phyloP scores from a whole-genome alignment of 768 basidiomycete species.

The Suillus weaverae region DNA sequence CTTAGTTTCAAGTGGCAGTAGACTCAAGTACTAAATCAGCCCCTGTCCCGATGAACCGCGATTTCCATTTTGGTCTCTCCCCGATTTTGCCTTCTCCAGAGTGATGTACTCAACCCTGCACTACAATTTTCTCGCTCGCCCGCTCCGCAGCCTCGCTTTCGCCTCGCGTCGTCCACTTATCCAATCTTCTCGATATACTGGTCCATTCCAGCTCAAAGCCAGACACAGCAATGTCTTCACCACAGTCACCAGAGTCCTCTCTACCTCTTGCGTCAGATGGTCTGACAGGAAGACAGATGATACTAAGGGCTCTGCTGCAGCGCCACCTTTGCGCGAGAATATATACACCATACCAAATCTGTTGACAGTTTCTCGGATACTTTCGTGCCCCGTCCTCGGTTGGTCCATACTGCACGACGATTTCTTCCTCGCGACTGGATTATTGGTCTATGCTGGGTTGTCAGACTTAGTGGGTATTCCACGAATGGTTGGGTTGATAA shows the following conservation, averaged over 20 bases:
- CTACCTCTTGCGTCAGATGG: slow-evolving; percentile 1
- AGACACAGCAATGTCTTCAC: not conserved
- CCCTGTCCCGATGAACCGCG: not conserved
- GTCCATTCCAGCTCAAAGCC: not conserved
- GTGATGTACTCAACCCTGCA: not conserved
- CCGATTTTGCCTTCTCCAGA: not conserved
- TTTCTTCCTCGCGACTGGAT: slow-evolving; percentile 74
- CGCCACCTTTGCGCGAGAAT: slow-evolving; percentile 64
- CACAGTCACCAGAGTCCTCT: not conserved
- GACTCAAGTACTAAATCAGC: not conserved
- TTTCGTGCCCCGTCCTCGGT: slow-evolving; percentile 88
- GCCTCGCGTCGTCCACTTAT: not conserved
- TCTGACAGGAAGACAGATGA: slow-evolving; percentile 10
- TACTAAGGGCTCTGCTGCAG: slow-evolving; percentile 16
- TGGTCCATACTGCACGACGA: slow-evolving; percentile 85
- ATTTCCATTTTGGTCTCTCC: not conserved
- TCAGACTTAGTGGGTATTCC: slow-evolving; percentile 76
- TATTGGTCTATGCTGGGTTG: slow-evolving; percentile 89
- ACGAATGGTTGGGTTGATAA: slow-evolving; percentile 11
- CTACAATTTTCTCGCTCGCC: not conserved
- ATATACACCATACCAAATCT: slow-evolving; percentile 95
- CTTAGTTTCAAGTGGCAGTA: too few species aligned
- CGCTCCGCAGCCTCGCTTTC: not conserved
- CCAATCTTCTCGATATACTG: too few species aligned
- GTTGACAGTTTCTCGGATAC: slow-evolving; percentile 83